Percentiles rank a stretch among this genome's conserved stretches.
phyloP scores from a whole-genome alignment of 805 yeast genomes.

The Tetrapisispora iriomotensis region DNA sequence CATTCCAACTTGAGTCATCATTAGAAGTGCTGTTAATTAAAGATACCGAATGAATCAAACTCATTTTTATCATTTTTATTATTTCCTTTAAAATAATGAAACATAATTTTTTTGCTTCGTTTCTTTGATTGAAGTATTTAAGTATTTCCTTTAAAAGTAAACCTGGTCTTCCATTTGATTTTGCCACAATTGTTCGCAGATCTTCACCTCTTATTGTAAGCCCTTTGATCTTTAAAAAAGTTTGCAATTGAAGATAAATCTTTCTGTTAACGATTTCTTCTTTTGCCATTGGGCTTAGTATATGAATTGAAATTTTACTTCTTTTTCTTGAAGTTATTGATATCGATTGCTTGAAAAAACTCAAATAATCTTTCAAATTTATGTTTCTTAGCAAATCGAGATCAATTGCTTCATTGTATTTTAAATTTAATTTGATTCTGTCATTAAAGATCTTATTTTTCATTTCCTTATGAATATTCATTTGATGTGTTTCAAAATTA shows the following conservation, averaged over 20 bases:
- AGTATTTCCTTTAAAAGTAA: constrained; percentile 34
- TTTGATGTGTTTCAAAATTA: constrained; percentile 14
- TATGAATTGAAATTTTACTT: constrained; percentile 35
- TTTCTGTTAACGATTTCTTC: constrained; percentile 31
- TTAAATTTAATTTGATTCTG: constrained; percentile 31
- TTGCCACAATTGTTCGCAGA: constrained; percentile 31
- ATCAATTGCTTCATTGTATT: constrained; percentile 31
- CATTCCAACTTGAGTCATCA: background rate
- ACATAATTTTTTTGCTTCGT: constrained; percentile 32
- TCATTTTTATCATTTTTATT: constrained; percentile 16
- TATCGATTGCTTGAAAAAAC: constrained; percentile 30
- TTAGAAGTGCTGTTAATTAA: background rate
- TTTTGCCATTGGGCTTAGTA: constrained; percentile 31
- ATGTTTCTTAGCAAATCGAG: constrained; percentile 24
- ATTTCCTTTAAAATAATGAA: constrained; percentile 30
- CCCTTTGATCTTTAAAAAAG: constrained; percentile 39
- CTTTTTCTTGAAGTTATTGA: constrained; percentile 31
- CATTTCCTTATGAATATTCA: constrained; percentile 36
- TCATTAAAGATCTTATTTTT: constrained; percentile 43
- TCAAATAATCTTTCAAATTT: constrained; percentile 26
- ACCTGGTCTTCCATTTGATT: constrained; percentile 32
- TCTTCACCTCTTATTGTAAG: constrained; percentile 35
- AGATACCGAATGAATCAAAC: constrained; percentile 1
- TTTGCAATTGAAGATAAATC: constrained; percentile 34
- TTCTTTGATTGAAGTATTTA: constrained; percentile 34